These are phyloP conservation scores for Saccharomycodes ludwigii DNA, from an alignment of 805 yeast species.

Conservation along the genomic window DNA sequence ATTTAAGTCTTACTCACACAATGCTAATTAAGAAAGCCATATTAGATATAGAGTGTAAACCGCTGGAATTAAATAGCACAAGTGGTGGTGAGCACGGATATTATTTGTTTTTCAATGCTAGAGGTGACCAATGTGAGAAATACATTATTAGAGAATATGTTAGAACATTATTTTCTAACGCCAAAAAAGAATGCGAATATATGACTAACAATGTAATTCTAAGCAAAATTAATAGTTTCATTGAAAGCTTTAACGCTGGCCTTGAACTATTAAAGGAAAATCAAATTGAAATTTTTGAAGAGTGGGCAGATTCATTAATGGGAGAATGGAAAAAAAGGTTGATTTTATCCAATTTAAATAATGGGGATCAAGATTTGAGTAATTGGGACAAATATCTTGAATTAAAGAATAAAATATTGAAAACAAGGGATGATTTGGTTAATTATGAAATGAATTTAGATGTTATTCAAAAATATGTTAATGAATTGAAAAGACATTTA, in stretches of 20 bases:
- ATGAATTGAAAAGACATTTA: constrained; percentile 28
- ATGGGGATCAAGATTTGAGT: constrained; percentile 22
- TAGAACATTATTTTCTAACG: constrained; percentile 3
- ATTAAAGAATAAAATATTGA: constrained; percentile 41
- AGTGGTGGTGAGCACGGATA: not conserved
- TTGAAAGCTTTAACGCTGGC: constrained; percentile 23
- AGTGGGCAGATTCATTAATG: constrained; percentile 57
- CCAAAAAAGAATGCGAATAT: constrained; percentile 1
- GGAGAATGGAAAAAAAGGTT: constrained; percentile 52
- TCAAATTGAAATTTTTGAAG: constrained; percentile 57
- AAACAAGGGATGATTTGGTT: constrained; percentile 41
- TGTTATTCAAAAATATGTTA: constrained; percentile 22
- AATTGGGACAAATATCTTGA: constrained; percentile 53
- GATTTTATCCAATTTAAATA: constrained; percentile 17
- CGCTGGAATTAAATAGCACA: constrained; percentile 2
- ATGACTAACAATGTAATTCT: constrained; percentile 18
- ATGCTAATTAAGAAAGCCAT: constrained; percentile 2
- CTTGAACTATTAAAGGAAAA: constrained; percentile 28
- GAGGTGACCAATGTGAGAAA: constrained; percentile 3
- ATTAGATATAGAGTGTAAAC: constrained; percentile 3
- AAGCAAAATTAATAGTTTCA: constrained; percentile 18
- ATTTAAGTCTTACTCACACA: constrained; percentile 2
- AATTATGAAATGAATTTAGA: constrained; percentile 22
- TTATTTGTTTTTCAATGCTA: constrained; percentile 3
- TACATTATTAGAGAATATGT: constrained; percentile 4